phyloP scores from a whole-genome alignment of 805 yeast species.

The Cyberlindnera lachancei region DNA sequence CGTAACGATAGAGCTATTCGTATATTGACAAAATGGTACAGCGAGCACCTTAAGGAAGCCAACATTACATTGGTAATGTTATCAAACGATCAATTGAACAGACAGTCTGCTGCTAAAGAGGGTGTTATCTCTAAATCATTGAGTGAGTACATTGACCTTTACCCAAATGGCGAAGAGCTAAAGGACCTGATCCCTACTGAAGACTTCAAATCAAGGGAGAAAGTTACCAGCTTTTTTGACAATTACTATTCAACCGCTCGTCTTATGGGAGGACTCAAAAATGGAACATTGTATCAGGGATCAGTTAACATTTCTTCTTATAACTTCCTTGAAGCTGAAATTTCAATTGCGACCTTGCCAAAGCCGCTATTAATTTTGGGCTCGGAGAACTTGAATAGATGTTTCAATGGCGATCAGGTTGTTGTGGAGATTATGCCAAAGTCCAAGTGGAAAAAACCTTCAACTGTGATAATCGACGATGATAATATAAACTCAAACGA shows the following conservation, averaged over 20 bases:
- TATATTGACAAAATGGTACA: conserved; percentile 64
- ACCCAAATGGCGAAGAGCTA: conserved; percentile 68
- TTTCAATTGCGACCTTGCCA: conserved; percentile 62
- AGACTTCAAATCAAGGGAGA: conserved; percentile 20
- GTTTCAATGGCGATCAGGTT: conserved; percentile 87
- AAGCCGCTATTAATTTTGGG: conserved; percentile 82
- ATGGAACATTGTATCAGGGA: conserved; percentile 86
- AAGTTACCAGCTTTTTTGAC: conserved; percentile 40
- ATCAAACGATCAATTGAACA: conserved; percentile 72
- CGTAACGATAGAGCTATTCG: conserved; percentile 89
- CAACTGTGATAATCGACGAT: conserved; percentile 65
- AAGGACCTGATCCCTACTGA: conserved; percentile 69
- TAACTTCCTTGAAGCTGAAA: conserved; percentile 82
- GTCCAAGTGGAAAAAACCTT: conserved; percentile 81
- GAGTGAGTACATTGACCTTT: conserved; percentile 58
- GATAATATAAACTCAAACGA: conserved; percentile 18
- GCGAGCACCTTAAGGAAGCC: conserved; percentile 45
- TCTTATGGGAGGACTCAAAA: conserved; percentile 83
- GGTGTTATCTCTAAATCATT: conserved; percentile 50
- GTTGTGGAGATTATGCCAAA: conserved; percentile 85
- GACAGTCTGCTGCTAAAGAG: conserved; percentile 45
- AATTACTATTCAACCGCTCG: conserved; percentile 77
- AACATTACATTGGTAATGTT: conserved; percentile 46
- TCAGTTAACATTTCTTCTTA: conserved; percentile 71
- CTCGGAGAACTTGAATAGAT: conserved; percentile 76